Evolutionary conservation across 352 stramenopile genomes (phyloP), one percentile per base, ranked within the genome.

Genomic region (Globisporangium irregulare): DNA sequence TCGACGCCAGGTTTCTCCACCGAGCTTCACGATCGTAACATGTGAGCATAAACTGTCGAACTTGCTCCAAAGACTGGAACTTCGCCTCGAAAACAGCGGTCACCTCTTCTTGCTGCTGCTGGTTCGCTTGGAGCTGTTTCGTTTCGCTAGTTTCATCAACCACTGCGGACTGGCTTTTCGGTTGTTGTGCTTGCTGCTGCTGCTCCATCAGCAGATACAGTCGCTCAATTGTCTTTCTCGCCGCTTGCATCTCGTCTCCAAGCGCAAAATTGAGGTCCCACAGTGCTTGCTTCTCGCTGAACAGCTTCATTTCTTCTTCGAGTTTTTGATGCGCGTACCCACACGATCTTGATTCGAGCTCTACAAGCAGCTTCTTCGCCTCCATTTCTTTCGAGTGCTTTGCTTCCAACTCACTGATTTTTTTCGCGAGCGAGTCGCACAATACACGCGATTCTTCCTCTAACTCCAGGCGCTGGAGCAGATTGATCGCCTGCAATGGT

Each of bases 21-120:
- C 84, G 84, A 36, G 69, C 63, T 60, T 94, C 86, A 2, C 84
- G 82, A 6, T 84, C 79, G 68, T 93, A 93, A 63, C 83, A 90
- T 29, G 83, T 61, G 29, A 90, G 32, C 27, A 92, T 62, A 63
- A 88, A 89, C 41, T 82, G 72, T 1, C 86, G 73, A 20, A 82
- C 67, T 34, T 84, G 70, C 58, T 90, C 76, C 41, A 87, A 38
- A 14, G 66, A 76, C 58, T 82, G 66, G 5, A 86, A 65, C 24
- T 91, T 91, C 9, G 72, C 69, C 43, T 88, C 78, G 51, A 91
- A 84, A 10, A 84, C 63, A 8, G 64, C 73, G 2, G 68, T 69
- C 9, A 73, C 73, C 48, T 86, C 79, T n/a, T 86, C 64, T 9
- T 76, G 73, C 2, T 80, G 53, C n/a, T 80, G 66, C 50, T 43